Evolutionary conservation across 352 stramenopile genomes (phyloP), one percentile per base, ranked within the genome.

Genomic region (Phytophthora brassicae): DNA sequence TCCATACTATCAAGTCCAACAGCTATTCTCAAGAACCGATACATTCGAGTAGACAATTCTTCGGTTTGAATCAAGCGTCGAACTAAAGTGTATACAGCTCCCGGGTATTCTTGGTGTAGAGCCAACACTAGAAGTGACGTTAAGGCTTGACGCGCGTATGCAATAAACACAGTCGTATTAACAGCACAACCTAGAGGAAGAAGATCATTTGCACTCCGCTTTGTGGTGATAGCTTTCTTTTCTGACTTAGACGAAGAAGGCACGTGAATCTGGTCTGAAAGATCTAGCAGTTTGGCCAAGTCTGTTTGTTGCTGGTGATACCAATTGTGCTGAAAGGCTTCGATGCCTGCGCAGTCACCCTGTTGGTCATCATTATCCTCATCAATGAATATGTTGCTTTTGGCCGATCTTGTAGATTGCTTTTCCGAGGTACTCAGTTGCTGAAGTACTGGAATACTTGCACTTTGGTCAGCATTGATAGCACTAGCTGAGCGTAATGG

Each of bases 81-180:
- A 39, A 77, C 22, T 20, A 75, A 50, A 4, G 11, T 19, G 16
- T 78, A 74, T 13, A 67, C 36, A 0, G 29, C 33, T 38, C 11
- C 7, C 38, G 36, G 51, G 12, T 57, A n/a, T 39, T 61, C 33
- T 44, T 56, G 6, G 1, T 35, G 16, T 14, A 35, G 53, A 22
- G 39, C 62, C 9, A 60, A 19, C 1, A 68, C 46, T 11, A 86
- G 42, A 12, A 81, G 42, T 22, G 70, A 64, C 11, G 45, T 56
- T 6, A 84, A 55, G 2, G 47, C 35, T 28, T 73, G 60, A 8
- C 72, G 66, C 6, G 71, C 50, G 39, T 83, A 84, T 12, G 56
- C 26, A 20, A 81, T 38, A 16, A 60, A 61, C 20, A 81, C 4
- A 14, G 60, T 56, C 17, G 56, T 56, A 44, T 84, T 72, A 19